Base-by-base conservation (phyloP, 768 basidiomycete genomes). In the Pleurotus sapidus region DNA sequence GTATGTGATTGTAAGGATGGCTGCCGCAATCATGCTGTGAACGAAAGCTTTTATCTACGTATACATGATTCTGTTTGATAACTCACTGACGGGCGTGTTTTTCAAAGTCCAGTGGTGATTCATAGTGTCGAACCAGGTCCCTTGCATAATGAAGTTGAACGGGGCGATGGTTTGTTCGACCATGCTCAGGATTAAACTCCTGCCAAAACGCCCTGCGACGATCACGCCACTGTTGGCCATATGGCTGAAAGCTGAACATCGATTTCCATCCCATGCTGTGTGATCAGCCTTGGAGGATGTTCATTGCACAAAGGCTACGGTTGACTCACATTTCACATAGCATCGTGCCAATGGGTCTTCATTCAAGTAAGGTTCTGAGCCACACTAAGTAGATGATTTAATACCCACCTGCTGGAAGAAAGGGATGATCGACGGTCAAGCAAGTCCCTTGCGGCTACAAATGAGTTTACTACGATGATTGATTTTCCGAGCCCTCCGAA, bases 201-300 rank as follows among this genome's bases (percentile, higher is more conserved):
- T 75, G 64, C 38, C 72, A 69, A 61, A 81, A 78, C 8, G 72
- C 48, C 15, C 73, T 68, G 5, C 81, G 72, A 18, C 72, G 72
- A 7, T 68, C 67, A 45, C 69, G 74, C 80, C 80, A 80, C 25
- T 54, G 43, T 42, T 70, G 64, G 17, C 74, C 74, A 47, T 80
- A 79, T 2, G 67, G 70, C 70, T 77, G 70, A 40, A 73, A 63
- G 2, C 68, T 67, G 49, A 80, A 69, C 46, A 71, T 64, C 69
- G 72, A 77, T 24, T 69, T 69, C 64, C 71, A 75, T 3, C 77
- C 77, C 66, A 78, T 75, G 30, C 79, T 78, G 49, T 48, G 53
- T 27, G 24, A 7, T 27, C 17, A n/a, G 18, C 6, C 14, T n/a
- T 39, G 9, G n/a, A 11, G n/a, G 38, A 7, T 11, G 2, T 12